Conservation (phyloP, 352 stramenopile genomes). For the Globisporangium nodosum region DNA sequence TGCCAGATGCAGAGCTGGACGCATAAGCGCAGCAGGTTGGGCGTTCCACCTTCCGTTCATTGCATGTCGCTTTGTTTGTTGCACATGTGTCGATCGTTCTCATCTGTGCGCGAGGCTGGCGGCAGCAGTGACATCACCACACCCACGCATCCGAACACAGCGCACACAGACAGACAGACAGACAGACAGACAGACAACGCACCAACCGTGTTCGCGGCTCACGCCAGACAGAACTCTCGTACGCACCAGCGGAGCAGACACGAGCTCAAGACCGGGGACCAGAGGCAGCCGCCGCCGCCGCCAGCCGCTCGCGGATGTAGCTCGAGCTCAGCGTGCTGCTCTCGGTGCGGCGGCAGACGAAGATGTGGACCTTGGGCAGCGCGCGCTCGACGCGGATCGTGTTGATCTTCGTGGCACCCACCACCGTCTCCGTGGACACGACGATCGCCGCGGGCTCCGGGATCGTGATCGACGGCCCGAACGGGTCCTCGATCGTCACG, state of each 20-base stretch:
- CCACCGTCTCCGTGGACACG: conserved; percentile 80
- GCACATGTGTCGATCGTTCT: no score
- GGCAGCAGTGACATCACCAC: no score
- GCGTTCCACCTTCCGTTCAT: no score
- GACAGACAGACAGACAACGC: no score
- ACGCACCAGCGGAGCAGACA: no score
- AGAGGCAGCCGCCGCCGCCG: conserved; percentile 10
- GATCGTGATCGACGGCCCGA: conserved; percentile 80
- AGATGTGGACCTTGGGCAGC: conserved; percentile 60
- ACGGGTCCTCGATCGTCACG: conserved; percentile 79
- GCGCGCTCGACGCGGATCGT: conserved; percentile 52
- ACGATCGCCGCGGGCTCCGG: conserved; percentile 65
- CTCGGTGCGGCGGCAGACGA: conserved; percentile 76
- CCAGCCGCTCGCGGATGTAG: conserved; percentile 72
- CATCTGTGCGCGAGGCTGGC: no score
- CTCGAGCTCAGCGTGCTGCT: conserved; percentile 80
- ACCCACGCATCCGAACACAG: no score
- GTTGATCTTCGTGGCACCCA: conserved; percentile 82
- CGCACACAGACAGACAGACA: no score
- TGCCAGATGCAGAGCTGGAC: conserved; percentile 10
- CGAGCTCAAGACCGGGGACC: conserved; percentile 1
- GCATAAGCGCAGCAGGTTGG: not conserved
- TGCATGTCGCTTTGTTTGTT: no score
- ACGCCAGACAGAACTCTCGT: not conserved
- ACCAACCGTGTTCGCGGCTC: not conserved